phyloP scores from a whole-genome alignment of 306 rosid genomes.

The Vigna angularis region DNA sequence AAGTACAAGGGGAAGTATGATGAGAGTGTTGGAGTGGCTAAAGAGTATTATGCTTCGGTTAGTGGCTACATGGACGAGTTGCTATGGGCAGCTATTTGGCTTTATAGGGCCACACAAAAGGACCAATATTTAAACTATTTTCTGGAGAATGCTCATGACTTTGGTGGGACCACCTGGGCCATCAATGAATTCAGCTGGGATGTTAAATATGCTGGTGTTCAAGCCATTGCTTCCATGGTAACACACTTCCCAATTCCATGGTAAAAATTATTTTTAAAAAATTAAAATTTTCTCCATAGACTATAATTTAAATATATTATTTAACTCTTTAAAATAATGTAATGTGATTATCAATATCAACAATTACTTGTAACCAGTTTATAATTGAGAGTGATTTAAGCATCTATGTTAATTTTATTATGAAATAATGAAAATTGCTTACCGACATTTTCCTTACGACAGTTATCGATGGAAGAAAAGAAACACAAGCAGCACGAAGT shows the following conservation, averaged over 20 bases:
- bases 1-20: slow-evolving; percentile 77
- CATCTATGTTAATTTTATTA: too few relatives aligned
- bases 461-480: slow-evolving; percentile 72
- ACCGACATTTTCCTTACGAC: not conserved
- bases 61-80: slow-evolving; percentile 94
- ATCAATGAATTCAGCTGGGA: slow-evolving; percentile 89
- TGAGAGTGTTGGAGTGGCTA: slow-evolving; percentile 69
- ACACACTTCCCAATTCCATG: too few relatives aligned
- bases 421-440: not conserved
- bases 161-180: slow-evolving; percentile 87
- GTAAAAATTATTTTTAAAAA: too few relatives aligned
- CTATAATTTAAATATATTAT: too few relatives aligned
- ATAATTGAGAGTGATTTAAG: too few relatives aligned
- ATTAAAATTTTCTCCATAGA: too few relatives aligned
- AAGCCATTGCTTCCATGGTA: slow-evolving; percentile 77
- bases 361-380: too few relatives aligned
- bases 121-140: slow-evolving; percentile 63
- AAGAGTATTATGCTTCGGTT: slow-evolving; percentile 70
- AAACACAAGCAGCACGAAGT: slow-evolving; percentile 55
- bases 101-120: slow-evolving; percentile 65
- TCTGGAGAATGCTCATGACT: slow-evolving; percentile 57
- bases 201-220: slow-evolving; percentile 76
- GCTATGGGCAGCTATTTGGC: slow-evolving; percentile 87
- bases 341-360: too few relatives aligned
- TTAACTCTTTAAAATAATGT: too few relatives aligned